Evolutionary conservation across 129 eudicot genomes (phyloP), one percentile per base, ranked within the genome.

Genomic region (Rutidosis leptorrhynchoides): DNA sequence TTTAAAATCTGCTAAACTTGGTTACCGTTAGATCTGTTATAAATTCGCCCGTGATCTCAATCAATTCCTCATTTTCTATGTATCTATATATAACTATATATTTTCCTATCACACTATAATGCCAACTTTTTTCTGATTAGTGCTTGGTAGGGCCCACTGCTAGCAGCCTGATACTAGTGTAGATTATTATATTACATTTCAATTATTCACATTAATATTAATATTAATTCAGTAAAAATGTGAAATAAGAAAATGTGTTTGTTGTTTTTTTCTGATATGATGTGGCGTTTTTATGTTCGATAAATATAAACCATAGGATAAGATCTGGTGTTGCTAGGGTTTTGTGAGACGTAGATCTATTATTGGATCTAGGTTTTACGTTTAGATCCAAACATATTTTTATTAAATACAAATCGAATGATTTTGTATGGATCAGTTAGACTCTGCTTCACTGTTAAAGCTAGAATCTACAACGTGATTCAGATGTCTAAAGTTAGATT

Each of bases 281-380:
- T 40, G n/a, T 40, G 16, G 46, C 46, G 1, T 40, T 40, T 40
- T 35, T 35, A 35, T 35, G 42, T 35, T 3, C n/a, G 46, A 40
- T 40, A 11, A 40, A 2, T 40, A 40, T 40, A 40, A 40, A 40
- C 46, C n/a, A 1, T 40, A 59, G 29, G 33, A 22, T 71, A 27
- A 54, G 68, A 73, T 78, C 76, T 79, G 79, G 79, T 58, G 43
- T 69, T 46, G 53, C 63, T 63, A 26, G 62, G 69, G 71, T 59
- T 60, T 33, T 62, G 3, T 46, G 27, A 71, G 22, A 59, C 24
- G 29, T 73, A 79, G 91, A 85, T 82, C 85, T 76, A 48, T 24
- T 37, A 6, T 42, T 23, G 69, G 71, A 27, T 63, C 67, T 68
- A 55, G 19, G 53, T 43, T 62, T 46, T 43, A 14, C 37, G 17